Base-by-base conservation (phyloP, 1,284 basidiomycete genomes). In the Cryptococcus sp. region DNA sequence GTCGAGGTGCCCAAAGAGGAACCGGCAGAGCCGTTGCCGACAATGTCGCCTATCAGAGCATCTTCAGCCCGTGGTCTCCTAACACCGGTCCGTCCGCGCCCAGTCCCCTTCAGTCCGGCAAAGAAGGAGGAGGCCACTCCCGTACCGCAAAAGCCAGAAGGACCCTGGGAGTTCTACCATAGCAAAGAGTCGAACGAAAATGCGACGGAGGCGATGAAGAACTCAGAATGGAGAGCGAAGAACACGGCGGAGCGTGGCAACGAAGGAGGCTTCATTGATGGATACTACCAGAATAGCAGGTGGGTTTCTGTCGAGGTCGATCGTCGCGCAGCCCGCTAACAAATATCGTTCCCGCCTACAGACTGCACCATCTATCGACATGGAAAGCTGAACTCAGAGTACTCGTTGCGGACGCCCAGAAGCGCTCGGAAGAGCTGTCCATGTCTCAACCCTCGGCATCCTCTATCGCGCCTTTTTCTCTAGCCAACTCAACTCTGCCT, bases 381-480 rank as follows among this genome's bases (percentile, higher is more conserved):
- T 96, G 92, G 91, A 99, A 99, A 76, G 84, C 89, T 0, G 92
- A 96, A 70, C 82, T 98, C 47, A 88, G 88, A 69, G 82, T 83
- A 17, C 84, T 98, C 16, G 90, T 97, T 4, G 82, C 85, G 27
- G 86, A 90, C 74, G 91, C 89, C 0, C 89, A 87, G 69, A 86
- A 85, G 67, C 84, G 83, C 31, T 88, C 85, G 5, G 89, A 89
- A 65, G 73, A 64, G 47, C 50, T 64, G 17, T 65, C 69, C 2
- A 58, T 70, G 11, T 49, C 61, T 1, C 51, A 51, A 17, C 71
- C 71, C 6, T 66, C 68, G 3, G 45, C 47, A 11, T 42, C 59
- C 0, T 53, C 64, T 3, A 56, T 68, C 6, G 47, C 65, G 10
- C 60, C 59, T 3, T 57, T 60, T 31, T 65, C 65, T 5, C 59